phyloP scores from a whole-genome alignment of 1,284 basidiomycete genomes.

The Cystobasidium sp. region DNA sequence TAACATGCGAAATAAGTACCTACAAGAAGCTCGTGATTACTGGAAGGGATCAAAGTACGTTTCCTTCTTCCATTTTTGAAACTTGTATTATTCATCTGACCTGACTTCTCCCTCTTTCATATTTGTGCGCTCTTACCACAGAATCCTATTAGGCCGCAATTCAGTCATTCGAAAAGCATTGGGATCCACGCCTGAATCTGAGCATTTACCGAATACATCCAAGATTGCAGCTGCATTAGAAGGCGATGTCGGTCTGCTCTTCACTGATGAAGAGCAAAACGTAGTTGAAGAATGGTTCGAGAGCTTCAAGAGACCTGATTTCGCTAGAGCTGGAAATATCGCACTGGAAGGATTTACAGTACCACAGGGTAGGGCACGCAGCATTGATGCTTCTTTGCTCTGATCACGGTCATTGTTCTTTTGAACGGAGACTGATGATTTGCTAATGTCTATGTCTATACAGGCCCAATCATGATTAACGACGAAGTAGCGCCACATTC shows the following conservation, averaged over 20 bases:
- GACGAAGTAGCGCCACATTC: conserved; percentile 85
- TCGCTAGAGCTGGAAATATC: conserved; percentile 82
- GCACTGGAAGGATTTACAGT: conserved; percentile 77
- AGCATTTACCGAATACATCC: conserved; percentile 78
- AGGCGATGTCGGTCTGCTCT: conserved; percentile 90
- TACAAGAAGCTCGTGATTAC: conserved; percentile 88
- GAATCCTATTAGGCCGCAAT: conserved; percentile 90
- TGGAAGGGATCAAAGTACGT: conserved; percentile 72
- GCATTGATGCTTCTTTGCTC: too few species aligned
- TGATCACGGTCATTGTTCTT: not conserved
- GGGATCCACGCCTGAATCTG: conserved; percentile 84
- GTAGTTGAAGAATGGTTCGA: conserved; percentile 95
- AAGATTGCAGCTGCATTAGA: conserved; percentile 82
- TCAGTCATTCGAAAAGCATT: conserved; percentile 95
- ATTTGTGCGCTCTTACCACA: conserved; percentile 56
- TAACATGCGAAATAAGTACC: conserved; percentile 89
- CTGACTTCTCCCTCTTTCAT: not conserved
- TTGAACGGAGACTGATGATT: not conserved
- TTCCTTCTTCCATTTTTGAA: not conserved
- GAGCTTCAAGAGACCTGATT: conserved; percentile 86
- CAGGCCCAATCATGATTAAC: conserved; percentile 61
- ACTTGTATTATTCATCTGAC: not conserved
- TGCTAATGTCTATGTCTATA: not conserved
- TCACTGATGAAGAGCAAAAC: conserved; percentile 82
- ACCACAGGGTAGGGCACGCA: conserved; percentile 62